phyloP scores from a whole-genome alignment of 768 basidiomycete genomes.

The Hericium alpestre region DNA sequence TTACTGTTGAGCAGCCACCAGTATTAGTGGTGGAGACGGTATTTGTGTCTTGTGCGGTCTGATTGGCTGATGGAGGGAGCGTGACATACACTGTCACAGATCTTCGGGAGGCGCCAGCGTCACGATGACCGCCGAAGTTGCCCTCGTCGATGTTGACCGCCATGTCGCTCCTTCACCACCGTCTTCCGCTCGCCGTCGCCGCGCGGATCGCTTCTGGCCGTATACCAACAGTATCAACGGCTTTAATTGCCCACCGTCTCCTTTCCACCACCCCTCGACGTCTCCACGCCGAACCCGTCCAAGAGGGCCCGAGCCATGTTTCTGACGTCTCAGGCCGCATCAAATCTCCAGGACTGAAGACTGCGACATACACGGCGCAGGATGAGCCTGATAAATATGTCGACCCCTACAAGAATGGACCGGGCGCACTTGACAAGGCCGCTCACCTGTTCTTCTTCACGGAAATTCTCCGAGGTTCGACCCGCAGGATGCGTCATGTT shows the following conservation, averaged over 20 bases:
- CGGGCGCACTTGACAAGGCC: constrained; percentile 91
- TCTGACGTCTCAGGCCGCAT: constrained; percentile 16
- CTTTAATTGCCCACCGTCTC: constrained; percentile 38
- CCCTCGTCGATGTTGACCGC: constrained; percentile 32
- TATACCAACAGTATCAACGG: constrained; percentile 19
- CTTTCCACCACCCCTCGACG: constrained; percentile 30
- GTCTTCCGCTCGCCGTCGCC: constrained; percentile 41
- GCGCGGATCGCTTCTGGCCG: constrained; percentile 29
- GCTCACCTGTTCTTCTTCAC: constrained; percentile 97
- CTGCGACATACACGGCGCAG: constrained; percentile 25
- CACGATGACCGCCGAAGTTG: constrained; percentile 13
- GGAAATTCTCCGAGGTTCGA: constrained; percentile 87
- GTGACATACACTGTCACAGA: constrained; percentile 14
- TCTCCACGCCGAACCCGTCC: constrained; percentile 14
- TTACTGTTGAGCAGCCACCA: constrained; percentile 4
- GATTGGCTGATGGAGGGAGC: constrained; percentile 33
- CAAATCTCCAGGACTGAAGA: constrained; percentile 23
- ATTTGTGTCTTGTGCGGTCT: constrained; percentile 20
- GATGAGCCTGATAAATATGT: constrained; percentile 41
- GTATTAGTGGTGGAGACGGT: background rate
- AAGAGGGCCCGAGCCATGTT: constrained; percentile 1
- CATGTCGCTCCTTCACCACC: constrained; percentile 51
- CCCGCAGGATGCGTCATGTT: background rate
- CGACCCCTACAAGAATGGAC: constrained; percentile 68
- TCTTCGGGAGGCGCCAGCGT: background rate